Evolutionary conservation across 1,284 basidiomycete genomes (phyloP), one percentile per base, ranked within the genome.

Genomic region (Moniliella sp.): DNA sequence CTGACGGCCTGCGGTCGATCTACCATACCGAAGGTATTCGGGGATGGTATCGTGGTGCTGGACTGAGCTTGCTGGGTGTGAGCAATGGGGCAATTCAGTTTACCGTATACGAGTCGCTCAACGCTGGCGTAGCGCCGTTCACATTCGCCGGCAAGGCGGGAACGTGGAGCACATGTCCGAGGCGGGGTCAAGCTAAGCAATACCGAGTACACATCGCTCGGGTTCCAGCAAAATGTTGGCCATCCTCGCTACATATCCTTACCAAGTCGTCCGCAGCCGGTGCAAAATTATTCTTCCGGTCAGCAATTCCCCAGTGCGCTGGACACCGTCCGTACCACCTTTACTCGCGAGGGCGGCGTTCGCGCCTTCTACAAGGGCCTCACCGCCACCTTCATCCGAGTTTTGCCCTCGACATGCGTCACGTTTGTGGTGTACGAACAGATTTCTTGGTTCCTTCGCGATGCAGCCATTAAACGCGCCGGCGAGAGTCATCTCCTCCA

Each of bases 351-450:
- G 58, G 21, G 21, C 21, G 80, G 86, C 5, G 18, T 76, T 5
- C 64, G 68, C 32, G 88, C 81, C 0, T 94, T 97, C 61, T 99
- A 94, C 64, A 80, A 86, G 40, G 88, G 88, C 0, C 67, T 97
- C 11, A 83, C 75, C 4, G 84, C 83, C n/a, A 97, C 94, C 57
- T 69, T 88, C n/a, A 74, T 97, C 9, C 72, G 88, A 18, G 84
- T 97, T 31, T 67, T 97, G 5, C 88, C 88, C 0, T 88, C 88
- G 13, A 97, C 88, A 1, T 94, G 88, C 59, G 80, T 93, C 30
- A 94, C 88, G 1, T 93, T 97, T 54, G 88, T 97, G 23, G 84
- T 93, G 12, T 97, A 94, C 58, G 91, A 94, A 62, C 93, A 94
- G 26, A 42, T 56, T 10, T 42, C 43, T 18, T 59, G 54, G 52